These are phyloP conservation scores for Paramecium octaurelia DNA, from an alignment of 73 alveolate genomes.

Conservation along the genomic window DNA sequence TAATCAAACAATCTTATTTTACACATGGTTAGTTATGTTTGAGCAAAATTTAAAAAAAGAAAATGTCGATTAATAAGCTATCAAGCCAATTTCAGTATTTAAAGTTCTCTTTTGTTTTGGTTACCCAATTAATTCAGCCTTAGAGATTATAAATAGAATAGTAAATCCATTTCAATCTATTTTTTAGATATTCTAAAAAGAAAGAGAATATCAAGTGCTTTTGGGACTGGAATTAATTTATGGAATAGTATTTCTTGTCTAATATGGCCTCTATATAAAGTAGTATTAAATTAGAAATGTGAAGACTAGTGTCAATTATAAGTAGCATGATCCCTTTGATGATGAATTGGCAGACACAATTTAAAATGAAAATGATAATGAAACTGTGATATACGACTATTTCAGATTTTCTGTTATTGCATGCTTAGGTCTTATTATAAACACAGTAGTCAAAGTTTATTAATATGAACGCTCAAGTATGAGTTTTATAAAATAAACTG, in stretches of 20 bases:
- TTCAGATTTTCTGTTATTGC: not conserved
- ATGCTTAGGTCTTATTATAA: not conserved
- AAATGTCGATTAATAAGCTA: not conserved
- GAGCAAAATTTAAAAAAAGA: not conserved
- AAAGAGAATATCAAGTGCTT: not conserved
- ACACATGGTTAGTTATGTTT: not conserved
- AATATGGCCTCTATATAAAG: not conserved
- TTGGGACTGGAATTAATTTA: not conserved
- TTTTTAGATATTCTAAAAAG: not conserved
- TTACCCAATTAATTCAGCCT: not conserved
- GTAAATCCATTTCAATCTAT: not conserved
- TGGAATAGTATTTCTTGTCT: not conserved
- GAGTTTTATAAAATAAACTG: not conserved
- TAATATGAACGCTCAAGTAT: not conserved
- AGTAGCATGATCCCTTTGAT: not conserved
- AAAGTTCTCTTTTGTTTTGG: not conserved
- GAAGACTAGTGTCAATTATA: not conserved
- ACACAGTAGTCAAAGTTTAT: not conserved
- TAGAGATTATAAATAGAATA: not conserved
- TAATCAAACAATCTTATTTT: not conserved
- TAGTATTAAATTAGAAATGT: not conserved
- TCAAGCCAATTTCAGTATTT: not conserved
- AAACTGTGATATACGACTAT: not conserved
- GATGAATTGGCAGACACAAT: not conserved
- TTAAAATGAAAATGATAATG: not conserved